Conservation (phyloP, 306 rosid genomes). For the Malus asiatica region DNA sequence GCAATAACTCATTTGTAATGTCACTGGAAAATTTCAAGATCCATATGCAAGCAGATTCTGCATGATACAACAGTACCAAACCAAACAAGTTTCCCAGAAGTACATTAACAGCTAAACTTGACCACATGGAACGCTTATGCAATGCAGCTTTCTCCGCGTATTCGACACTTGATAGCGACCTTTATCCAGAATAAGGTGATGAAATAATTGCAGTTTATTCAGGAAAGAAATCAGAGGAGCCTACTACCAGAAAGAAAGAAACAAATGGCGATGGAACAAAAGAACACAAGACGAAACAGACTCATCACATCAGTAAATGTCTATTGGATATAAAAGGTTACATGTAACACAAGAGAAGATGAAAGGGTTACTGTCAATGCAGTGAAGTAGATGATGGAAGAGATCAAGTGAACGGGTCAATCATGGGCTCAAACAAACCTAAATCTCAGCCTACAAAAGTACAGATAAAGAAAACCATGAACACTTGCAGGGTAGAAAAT, state of each 20-base stretch:
- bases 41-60: slow-evolving; percentile 43
- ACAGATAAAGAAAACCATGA: neutral
- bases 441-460: neutral
- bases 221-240: neutral
- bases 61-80: slow-evolving; percentile 51
- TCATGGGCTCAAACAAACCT: neutral
- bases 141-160: slow-evolving; percentile 79
- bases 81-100: slow-evolving; percentile 82
- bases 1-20: slow-evolving; percentile 63
- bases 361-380: neutral
- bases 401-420: neutral
- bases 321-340: neutral
- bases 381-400: neutral
- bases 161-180: slow-evolving; percentile 75
- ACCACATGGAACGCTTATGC: slow-evolving; percentile 81
- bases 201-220: slow-evolving; percentile 22
- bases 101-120: slow-evolving; percentile 64
- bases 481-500: neutral
- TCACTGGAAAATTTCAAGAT: slow-evolving; percentile 52
- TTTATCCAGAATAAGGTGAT: slow-evolving; percentile 11
- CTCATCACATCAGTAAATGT: neutral
- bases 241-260: slow-evolving; percentile 12
- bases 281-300: neutral
- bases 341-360: neutral
- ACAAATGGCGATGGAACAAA: neutral